A percentile compares a stretch with the other conserved stretches of the same genome.
Evolutionary conservation across 148 eudicot genomes (phyloP).

Genomic region (Cornus suecica): DNA sequence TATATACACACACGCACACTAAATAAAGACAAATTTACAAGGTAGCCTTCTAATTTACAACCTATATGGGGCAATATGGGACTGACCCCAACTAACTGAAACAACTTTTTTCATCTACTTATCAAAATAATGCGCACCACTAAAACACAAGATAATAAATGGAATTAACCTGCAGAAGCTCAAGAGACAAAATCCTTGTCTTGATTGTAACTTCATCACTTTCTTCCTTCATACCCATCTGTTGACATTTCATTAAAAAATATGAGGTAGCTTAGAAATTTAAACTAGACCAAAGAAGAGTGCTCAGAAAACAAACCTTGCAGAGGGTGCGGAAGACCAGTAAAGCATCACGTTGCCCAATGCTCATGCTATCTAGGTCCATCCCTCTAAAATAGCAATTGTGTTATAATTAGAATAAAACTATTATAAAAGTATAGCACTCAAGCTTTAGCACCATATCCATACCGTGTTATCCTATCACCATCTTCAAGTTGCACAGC

Average conservation of each 20-base stretch:
- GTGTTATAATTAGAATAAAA: conserved; percentile 5
- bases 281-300: conserved; percentile 5
- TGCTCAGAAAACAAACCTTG: conserved; percentile 60
- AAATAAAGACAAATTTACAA: not conserved
- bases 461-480: conserved; percentile 65
- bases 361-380: conserved; percentile 84
- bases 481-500: conserved; percentile 93
- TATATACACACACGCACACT: conserved; percentile 1
- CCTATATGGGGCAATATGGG: not conserved
- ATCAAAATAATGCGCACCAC: conserved; percentile 7
- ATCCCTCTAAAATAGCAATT: conserved; percentile 51
- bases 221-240: conserved; percentile 99
- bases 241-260: conserved; percentile 23
- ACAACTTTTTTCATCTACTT: not conserved
- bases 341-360: conserved; percentile 85
- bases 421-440: not conserved
- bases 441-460: conserved; percentile 1
- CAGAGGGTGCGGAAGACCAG: conserved; percentile 94
- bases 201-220: conserved; percentile 81
- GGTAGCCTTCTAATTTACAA: not conserved
- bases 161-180: conserved; percentile 83
- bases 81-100: not conserved
- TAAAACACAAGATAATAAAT: not conserved
- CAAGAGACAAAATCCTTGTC: conserved; percentile 89
- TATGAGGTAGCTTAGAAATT: conserved; percentile 15